Evolutionary conservation across 2,329 filamentous ascomycete species (phyloP), one percentile per base, ranked within the genome.

Genomic region (Apiospora hydei): DNA sequence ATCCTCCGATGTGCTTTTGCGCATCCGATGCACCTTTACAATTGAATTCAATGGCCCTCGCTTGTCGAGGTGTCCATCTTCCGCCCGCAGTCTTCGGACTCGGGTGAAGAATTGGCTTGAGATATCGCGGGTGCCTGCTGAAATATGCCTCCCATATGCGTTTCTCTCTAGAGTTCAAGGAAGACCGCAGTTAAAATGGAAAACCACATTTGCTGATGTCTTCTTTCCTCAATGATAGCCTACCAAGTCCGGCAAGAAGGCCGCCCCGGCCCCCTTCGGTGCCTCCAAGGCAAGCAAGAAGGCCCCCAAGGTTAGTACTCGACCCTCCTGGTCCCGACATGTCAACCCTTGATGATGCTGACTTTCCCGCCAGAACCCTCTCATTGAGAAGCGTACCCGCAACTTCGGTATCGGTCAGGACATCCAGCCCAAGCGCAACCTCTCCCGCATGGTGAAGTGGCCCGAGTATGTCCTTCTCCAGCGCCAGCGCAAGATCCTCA

Each of bases 161-260:
- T 57, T 86, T 89, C 93, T 96, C 94, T 92, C 87, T 97, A 97
- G 94, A 97, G 94, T 93, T 93, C 87, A 93, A 91, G 92, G 91
- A 93, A 94, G 92, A 93, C 89, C 41, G 85, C 88, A 88, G 87
- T 87, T 86, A 86, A 64, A 64, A 91, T 91, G 89, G 88, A 92
- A 92, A 90, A 92, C 92, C 90, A 92, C 90, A 91, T 88, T 90
- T 87, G 93, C 95, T 98, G 93, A 97, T 94, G 88, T 94, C 92
- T 94, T 97, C 93, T 96, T 95, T 97, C 94, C 96, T 98, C 96
- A 96, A 98, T 98, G 95, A 98, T 89, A 98, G 96, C 94, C 96
- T 93, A 94, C 96, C 85, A 99, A 98, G 90, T 85, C 89, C 83
- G 95, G 95, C 90, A 98, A 98, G 94, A 98, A 98, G 91, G 92